Evolutionary conservation across 257 asterid genomes (phyloP).

Genomic region (Buddleja alternifolia): DNA sequence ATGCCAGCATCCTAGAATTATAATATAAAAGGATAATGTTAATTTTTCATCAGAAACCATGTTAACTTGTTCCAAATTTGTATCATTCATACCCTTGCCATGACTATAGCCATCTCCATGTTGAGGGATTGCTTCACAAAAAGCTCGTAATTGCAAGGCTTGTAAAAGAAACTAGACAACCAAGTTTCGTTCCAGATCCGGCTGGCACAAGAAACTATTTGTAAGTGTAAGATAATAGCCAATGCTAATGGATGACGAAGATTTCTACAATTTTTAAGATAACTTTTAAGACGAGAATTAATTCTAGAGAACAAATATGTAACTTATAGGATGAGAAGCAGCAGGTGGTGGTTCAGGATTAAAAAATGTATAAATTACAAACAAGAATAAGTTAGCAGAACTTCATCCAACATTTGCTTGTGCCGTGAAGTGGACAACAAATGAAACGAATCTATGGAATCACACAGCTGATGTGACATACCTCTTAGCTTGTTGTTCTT

Average conservation of each 20-base stretch:
- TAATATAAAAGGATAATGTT: background rate
- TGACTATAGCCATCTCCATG: constrained; percentile 83
- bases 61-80: background rate
- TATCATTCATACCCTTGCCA: constrained; percentile 70
- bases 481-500: constrained; percentile 79
- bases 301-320: background rate
- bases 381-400: no score
- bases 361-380: no score
- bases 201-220: constrained; percentile 44
- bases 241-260: background rate
- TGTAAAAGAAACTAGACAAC: constrained; percentile 79
- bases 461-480: constrained; percentile 28
- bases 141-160: constrained; percentile 86
- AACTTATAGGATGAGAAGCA: background rate
- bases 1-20: constrained; percentile 52
- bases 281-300: background rate
- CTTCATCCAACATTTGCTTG: background rate
- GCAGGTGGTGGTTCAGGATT: background rate
- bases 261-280: background rate
- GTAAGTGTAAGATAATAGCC: constrained; percentile 28
- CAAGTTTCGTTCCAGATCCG: constrained; percentile 88
- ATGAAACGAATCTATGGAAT: background rate
- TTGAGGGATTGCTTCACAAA: constrained; percentile 84
- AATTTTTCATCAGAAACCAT: background rate
- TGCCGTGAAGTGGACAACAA: background rate